Conservation (phyloP, 1,284 basidiomycete species). For the Macrocystidia cucumis region DNA sequence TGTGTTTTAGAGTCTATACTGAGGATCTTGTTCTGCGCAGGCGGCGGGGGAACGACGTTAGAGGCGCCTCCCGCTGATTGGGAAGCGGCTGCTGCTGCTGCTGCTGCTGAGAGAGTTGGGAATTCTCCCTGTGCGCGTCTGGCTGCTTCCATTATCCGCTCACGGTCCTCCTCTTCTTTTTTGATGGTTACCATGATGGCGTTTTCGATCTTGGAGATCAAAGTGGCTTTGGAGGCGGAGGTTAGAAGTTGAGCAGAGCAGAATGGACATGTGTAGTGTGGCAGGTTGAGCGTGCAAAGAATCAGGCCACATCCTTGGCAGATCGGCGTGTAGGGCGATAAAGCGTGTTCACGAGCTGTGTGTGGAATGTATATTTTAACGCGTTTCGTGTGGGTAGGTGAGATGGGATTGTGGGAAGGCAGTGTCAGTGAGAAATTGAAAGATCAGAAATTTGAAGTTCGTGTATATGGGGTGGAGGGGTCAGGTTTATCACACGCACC, state of each 20-base stretch:
- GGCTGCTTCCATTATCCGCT: conserved; percentile 37
- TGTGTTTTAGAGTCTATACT: conserved; percentile 48
- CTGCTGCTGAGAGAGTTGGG: conserved; percentile 36
- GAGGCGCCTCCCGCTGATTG: conserved; percentile 7
- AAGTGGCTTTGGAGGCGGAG: conserved; percentile 19
- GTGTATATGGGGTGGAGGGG: neutral
- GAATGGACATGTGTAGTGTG: conserved; percentile 49
- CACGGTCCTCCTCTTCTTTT: conserved; percentile 40
- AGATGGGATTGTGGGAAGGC: too few species aligned
- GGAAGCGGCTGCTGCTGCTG: conserved; percentile 8
- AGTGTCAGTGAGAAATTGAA: neutral
- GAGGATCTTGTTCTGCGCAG: conserved; percentile 44
- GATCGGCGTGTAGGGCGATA: conserved; percentile 49
- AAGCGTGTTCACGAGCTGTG: conserved; percentile 47
- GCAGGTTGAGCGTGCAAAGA: conserved; percentile 50
- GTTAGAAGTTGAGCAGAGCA: conserved; percentile 36
- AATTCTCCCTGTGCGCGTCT: conserved; percentile 51
- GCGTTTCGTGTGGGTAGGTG: too few species aligned
- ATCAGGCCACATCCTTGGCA: conserved; percentile 56
- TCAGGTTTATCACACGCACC: conserved; percentile 26
- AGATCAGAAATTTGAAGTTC: neutral
- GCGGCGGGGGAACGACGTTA: conserved; percentile 15
- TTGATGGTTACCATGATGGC: conserved; percentile 35
- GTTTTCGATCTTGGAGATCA: conserved; percentile 34
- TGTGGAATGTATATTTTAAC: neutral